These are phyloP conservation scores for Coemansia sp. DNA, from an alignment of 192 early-diverging fungal genomes.

Conservation along the genomic window DNA sequence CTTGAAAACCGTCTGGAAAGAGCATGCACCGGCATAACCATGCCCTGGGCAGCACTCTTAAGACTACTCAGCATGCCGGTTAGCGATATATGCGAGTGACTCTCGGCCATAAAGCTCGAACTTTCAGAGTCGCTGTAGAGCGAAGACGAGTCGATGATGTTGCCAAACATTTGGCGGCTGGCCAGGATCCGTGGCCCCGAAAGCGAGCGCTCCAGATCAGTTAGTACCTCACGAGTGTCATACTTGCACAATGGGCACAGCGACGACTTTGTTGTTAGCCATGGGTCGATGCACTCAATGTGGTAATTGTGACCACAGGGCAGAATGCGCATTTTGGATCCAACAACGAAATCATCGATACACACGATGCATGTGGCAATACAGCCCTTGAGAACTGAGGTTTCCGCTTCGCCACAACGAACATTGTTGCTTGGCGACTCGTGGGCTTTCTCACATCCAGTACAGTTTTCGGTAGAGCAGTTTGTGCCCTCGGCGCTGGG, in stretches of 20 bases:
- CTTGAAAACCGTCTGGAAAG: constrained; percentile 3
- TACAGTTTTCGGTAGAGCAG: neutral
- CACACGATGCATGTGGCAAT: constrained; percentile 56
- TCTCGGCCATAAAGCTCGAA: constrained; percentile 47
- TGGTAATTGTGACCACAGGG: constrained; percentile 59
- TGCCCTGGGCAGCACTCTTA: neutral
- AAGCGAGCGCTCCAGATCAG: constrained; percentile 40
- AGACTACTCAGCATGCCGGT: constrained; percentile 2
- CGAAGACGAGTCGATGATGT: constrained; percentile 10
- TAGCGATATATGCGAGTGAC: constrained; percentile 23
- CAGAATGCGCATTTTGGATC: constrained; percentile 51
- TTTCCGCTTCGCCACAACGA: neutral
- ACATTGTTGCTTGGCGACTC: neutral
- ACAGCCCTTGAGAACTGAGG: constrained; percentile 23
- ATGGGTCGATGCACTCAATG: constrained; percentile 57
- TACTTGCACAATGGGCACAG: constrained; percentile 57
- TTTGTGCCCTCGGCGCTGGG: neutral
- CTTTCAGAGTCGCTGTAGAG: constrained; percentile 22
- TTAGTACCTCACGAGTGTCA: constrained; percentile 49
- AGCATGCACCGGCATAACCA: constrained; percentile 4
- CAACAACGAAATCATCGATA: constrained; percentile 53
- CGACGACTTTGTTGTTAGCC: constrained; percentile 53
- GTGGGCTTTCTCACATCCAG: neutral
- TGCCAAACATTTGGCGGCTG: constrained; percentile 10
- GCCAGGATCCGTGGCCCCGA: constrained; percentile 30